Evolutionary conservation across 108 stramenopile genomes (phyloP).

Genomic region (Phaeodactylum tricornutum): DNA sequence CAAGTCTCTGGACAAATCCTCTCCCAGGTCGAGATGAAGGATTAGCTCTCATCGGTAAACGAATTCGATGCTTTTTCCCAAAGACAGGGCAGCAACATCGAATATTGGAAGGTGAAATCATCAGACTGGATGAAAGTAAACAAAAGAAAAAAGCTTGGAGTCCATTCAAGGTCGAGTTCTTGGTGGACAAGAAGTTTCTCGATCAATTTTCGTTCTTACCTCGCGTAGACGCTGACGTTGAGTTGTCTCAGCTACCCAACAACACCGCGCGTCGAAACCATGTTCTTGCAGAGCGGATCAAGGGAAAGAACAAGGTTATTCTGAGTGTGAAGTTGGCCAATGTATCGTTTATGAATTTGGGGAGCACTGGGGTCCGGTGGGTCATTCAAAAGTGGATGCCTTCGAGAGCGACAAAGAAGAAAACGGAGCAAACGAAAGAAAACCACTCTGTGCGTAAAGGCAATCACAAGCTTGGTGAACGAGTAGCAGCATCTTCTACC

Average conservation of each 20-base stretch:
- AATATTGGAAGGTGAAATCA: slow-evolving; percentile 49
- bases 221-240: slow-evolving; percentile 18
- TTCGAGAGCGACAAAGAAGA: too few relatives aligned
- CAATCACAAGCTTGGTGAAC: too few relatives aligned
- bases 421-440: too few relatives aligned
- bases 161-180: slow-evolving; percentile 21
- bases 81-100: slow-evolving; percentile 14
- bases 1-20: slow-evolving; percentile 54
- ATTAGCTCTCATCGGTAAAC: slow-evolving; percentile 43
- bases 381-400: too few relatives aligned
- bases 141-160: slow-evolving; percentile 5
- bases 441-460: too few relatives aligned
- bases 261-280: slow-evolving; percentile 22
- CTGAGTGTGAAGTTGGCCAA: slow-evolving; percentile 25
- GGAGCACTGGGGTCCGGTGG: too few relatives aligned
- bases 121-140: slow-evolving; percentile 33
- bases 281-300: slow-evolving; percentile 34
- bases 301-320: slow-evolving; percentile 37
- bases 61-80: slow-evolving; percentile 54
- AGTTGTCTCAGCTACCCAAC: slow-evolving; percentile 3
- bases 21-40: slow-evolving; percentile 48
- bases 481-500: too few relatives aligned
- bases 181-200: slow-evolving; percentile 30
- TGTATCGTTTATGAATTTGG: too few relatives aligned
- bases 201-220: slow-evolving; percentile 28